A percentile compares a stretch with the other conserved stretches of the same genome.
phyloP scores from a whole-genome alignment of 2,329 filamentous ascomycete species.

The Cladorrhinum sp. region DNA sequence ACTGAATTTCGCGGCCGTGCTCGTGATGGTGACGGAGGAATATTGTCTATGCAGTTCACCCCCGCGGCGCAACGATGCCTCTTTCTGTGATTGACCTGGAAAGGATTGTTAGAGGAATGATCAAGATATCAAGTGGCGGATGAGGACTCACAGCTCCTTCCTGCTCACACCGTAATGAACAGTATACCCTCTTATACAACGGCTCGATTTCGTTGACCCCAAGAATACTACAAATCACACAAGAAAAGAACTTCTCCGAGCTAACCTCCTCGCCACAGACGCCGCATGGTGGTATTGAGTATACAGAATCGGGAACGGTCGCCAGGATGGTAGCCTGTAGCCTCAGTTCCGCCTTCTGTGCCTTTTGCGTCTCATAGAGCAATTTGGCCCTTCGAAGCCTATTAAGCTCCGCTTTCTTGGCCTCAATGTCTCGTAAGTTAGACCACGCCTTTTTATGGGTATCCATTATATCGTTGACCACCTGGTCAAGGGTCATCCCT shows the following conservation, averaged over 20 bases:
- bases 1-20: background rate
- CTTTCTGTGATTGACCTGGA: constrained; percentile 26
- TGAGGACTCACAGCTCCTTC: constrained; percentile 22
- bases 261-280: constrained; percentile 25
- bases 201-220: constrained; percentile 20
- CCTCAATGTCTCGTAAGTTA: constrained; percentile 27
- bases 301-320: constrained; percentile 27
- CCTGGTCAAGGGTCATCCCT: constrained; percentile 26
- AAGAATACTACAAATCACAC: constrained; percentile 30
- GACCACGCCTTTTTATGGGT: constrained; percentile 26
- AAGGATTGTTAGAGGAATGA: constrained; percentile 3
- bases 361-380: constrained; percentile 30
- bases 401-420: constrained; percentile 31
- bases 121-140: background rate
- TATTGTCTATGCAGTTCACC: constrained; percentile 24
- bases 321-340: constrained; percentile 17
- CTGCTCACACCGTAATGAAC: constrained; percentile 28
- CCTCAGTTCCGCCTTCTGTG: constrained; percentile 24
- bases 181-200: constrained; percentile 28
- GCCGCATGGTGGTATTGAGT: constrained; percentile 29
- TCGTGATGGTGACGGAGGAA: constrained; percentile 1
- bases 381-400: constrained; percentile 28
- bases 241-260: constrained; percentile 26
- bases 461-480: constrained; percentile 27
- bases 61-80: constrained; percentile 29